Evolutionary conservation across 2,329 filamentous ascomycete genomes (phyloP), one percentile per base, ranked within the genome.

Genomic region (Fusarium floridanum): DNA sequence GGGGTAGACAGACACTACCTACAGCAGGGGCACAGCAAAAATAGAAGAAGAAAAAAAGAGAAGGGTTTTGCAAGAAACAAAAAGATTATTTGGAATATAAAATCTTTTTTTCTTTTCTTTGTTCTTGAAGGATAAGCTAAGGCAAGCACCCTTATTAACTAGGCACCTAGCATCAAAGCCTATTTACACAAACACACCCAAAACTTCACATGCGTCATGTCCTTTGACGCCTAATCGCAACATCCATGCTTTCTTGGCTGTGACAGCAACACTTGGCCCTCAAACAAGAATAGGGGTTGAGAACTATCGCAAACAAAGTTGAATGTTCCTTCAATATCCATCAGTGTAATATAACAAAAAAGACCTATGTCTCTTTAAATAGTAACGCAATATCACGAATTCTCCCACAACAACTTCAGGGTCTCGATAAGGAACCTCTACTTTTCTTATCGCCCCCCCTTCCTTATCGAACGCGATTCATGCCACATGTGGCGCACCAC

Each of bases 151-250:
- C 17, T 55, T 55, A 29, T 10, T 17, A 32, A 34, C 48, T 29
- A 29, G 24, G 48, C 24, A 55, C 20, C 55, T 27, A 22, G 5
- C 48, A 53, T 53, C 17, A 53, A 53, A 53, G 24, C 17, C 48
- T 53, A 53, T 53, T 53, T 53, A 53, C 48, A 53, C 17, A 32
- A 32, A 27, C 48, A 32, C 20, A 34, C 48, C 43, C 36, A 34
- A 57, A 37, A 22, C 45, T 64, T 71, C 36, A 63, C 57, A 74
- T 78, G 73, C 73, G 76, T 78, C 74, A 77, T 68, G 64, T 65
- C 64, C n/a, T 29, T 68, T 69, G 66, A 61, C 70, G 68, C 74
- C 76, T 77, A 48, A 55, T 55, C 48, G 27, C 48, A 29, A 55
- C 24, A 55, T 55, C 48, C 48, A 29, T 53, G 24, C 48, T 50